These are phyloP conservation scores for Mallotus nudiflorus DNA, from an alignment of 345 rosid genomes.

Conservation along the genomic window DNA sequence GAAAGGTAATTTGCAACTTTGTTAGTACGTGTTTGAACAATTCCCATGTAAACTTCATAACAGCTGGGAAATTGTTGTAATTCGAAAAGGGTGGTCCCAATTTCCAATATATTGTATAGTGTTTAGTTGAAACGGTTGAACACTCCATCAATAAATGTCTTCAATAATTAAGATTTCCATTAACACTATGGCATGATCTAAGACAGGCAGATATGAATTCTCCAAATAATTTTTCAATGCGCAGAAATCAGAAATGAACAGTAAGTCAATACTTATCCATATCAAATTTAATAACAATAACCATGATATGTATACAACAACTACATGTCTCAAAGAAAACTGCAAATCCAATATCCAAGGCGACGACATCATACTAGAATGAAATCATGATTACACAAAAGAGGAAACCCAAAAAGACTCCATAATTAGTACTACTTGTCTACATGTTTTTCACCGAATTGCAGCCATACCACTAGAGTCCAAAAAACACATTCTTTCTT, in stretches of 20 bases:
- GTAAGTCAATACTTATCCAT: slow-evolving; percentile 1
- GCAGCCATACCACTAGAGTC: not conserved
- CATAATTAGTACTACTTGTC: not conserved
- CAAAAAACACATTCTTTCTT: too few relatives aligned
- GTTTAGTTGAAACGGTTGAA: slow-evolving; percentile 7
- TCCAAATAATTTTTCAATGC: not conserved
- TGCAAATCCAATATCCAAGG: not conserved
- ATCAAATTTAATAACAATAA: not conserved
- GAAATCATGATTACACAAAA: slow-evolving; percentile 1
- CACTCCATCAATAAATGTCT: slow-evolving; percentile 10
- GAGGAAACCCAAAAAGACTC: not conserved
- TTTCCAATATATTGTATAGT: not conserved
- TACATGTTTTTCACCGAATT: not conserved
- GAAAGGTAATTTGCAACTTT: slow-evolving; percentile 1
- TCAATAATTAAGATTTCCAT: not conserved
- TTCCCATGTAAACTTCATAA: slow-evolving; percentile 1
- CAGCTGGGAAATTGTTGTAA: slow-evolving; percentile 12
- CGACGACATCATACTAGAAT: not conserved
- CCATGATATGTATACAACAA: too few relatives aligned
- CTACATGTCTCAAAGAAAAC: not conserved
- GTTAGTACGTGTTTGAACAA: not conserved
- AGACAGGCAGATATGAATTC: not conserved
- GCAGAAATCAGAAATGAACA: not conserved
- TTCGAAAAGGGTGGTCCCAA: slow-evolving; percentile 11
- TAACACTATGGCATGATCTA: not conserved